Evolutionary conservation across 805 yeast genomes (phyloP).

Genomic region (Debaryomyces maramus): DNA sequence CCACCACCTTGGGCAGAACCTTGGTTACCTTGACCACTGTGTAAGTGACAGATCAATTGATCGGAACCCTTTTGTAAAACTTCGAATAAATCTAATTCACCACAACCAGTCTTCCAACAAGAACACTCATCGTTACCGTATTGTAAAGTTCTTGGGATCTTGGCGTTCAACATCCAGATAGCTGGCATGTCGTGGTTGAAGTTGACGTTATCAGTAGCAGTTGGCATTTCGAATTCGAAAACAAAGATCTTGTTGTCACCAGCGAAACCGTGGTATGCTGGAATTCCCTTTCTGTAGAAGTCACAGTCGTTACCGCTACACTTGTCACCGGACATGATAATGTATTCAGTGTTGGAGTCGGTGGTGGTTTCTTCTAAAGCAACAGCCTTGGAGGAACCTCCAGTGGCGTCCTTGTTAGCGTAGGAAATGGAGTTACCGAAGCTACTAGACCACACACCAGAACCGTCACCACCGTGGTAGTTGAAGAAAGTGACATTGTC

Average conservation of each 20-base stretch:
- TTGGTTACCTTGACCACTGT: conserved; percentile 73
- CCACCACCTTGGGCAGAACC: conserved; percentile 60
- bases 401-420: conserved; percentile 73
- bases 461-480: conserved; percentile 84
- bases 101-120: conserved; percentile 97
- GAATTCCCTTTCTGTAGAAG: conserved; percentile 78
- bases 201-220: conserved; percentile 48
- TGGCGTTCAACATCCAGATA: conserved; percentile 91
- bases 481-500: conserved; percentile 80
- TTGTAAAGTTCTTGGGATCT: conserved; percentile 94
- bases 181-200: conserved; percentile 96
- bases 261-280: conserved; percentile 92
- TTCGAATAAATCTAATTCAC: conserved; percentile 96
- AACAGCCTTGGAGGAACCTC: conserved; percentile 67
- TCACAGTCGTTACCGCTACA: conserved; percentile 73
- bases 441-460: conserved; percentile 83
- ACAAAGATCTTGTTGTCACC: conserved; percentile 85
- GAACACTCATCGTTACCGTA: conserved; percentile 86
- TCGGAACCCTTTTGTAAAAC: conserved; percentile 73
- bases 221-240: conserved; percentile 93
- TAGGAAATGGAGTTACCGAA: conserved; percentile 93
- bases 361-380: conserved; percentile 69
- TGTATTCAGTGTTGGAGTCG: conserved; percentile 73
- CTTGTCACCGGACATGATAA: conserved; percentile 73
- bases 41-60: conserved; percentile 78